phyloP scores from a whole-genome alignment of 2,329 filamentous ascomycete genomes.

The Ilyonectria destructans region DNA sequence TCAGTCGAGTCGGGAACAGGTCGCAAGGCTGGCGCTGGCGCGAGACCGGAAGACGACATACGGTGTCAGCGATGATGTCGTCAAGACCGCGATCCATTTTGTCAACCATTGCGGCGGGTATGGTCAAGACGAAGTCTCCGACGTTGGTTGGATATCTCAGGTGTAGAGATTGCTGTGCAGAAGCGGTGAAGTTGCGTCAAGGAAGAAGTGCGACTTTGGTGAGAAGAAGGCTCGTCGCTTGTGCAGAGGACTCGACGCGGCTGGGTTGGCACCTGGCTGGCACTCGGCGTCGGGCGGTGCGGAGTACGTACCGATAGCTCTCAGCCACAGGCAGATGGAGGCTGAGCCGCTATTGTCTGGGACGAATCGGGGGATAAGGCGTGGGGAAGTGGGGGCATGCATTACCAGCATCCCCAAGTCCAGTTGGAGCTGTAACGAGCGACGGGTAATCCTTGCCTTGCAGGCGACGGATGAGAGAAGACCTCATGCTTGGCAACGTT shows the following conservation, averaged over 20 bases:
- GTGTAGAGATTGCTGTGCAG: slow-evolving; percentile 3
- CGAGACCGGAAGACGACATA: slow-evolving; percentile 45
- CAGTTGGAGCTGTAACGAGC: slow-evolving; percentile 4
- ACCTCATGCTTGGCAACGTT: not conserved
- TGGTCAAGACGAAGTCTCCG: slow-evolving; percentile 11
- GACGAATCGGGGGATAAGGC: slow-evolving; percentile 6
- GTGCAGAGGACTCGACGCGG: slow-evolving; percentile 29
- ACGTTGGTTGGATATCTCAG: not conserved
- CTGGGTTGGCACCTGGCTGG: slow-evolving; percentile 24
- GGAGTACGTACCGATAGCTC: slow-evolving; percentile 21
- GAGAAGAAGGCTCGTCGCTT: slow-evolving; percentile 25
- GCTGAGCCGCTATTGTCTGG: slow-evolving; percentile 14
- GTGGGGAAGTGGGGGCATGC: slow-evolving; percentile 26
- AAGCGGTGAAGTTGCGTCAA: slow-evolving; percentile 11
- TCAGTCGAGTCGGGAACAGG: slow-evolving; percentile 41
- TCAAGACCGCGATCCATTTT: slow-evolving; percentile 71
- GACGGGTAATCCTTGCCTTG: slow-evolving; percentile 26
- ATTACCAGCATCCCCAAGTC: slow-evolving; percentile 13
- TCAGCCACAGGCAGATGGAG: slow-evolving; percentile 23
- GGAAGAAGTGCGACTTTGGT: slow-evolving; percentile 7
- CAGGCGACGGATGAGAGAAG: not conserved
- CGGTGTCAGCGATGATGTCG: slow-evolving; percentile 70
- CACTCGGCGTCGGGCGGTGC: slow-evolving; percentile 16
- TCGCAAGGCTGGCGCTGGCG: slow-evolving; percentile 26
- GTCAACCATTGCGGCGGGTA: slow-evolving; percentile 53